Conservation (phyloP, 1,139 yeast genomes). For the Meyerozyma sp. region DNA sequence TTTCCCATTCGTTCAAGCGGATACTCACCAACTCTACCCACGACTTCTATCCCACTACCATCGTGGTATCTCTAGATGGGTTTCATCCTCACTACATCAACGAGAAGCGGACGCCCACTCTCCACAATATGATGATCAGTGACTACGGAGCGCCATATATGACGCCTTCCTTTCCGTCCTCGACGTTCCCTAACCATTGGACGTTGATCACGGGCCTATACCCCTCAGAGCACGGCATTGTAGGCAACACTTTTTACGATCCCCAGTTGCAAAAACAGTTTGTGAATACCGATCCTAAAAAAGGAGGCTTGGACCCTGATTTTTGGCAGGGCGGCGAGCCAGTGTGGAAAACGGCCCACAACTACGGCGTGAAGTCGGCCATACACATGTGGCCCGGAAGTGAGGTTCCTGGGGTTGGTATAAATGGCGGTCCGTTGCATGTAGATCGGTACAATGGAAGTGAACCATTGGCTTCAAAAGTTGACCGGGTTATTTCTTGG, state of each 20-base stretch:
- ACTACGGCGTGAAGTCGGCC: slow-evolving; percentile 63
- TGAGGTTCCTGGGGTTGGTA: slow-evolving; percentile 54
- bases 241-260: slow-evolving; percentile 79
- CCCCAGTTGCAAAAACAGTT: slow-evolving; percentile 52
- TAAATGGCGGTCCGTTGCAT: slow-evolving; percentile 41
- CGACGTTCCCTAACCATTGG: slow-evolving; percentile 92
- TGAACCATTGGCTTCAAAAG: slow-evolving; percentile 56
- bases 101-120: slow-evolving; percentile 58
- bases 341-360: slow-evolving; percentile 71
- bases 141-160: slow-evolving; percentile 76
- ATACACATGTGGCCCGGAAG: slow-evolving; percentile 98
- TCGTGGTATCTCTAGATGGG: slow-evolving; percentile 77
- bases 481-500: slow-evolving; percentile 57
- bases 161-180: slow-evolving; percentile 83
- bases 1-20: slow-evolving; percentile 13
- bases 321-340: slow-evolving; percentile 91
- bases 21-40: slow-evolving; percentile 64
- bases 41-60: slow-evolving; percentile 68
- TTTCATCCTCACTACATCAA: slow-evolving; percentile 90
- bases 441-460: slow-evolving; percentile 62
- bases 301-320: slow-evolving; percentile 51
- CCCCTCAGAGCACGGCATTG: slow-evolving; percentile 83
- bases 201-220: slow-evolving; percentile 79
- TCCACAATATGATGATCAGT: slow-evolving; percentile 51
- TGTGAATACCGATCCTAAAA: slow-evolving; percentile 54